Evolutionary conservation across 495 filamentous ascomycete species (phyloP).

Genomic region (Thermothielavioides terrestris): DNA sequence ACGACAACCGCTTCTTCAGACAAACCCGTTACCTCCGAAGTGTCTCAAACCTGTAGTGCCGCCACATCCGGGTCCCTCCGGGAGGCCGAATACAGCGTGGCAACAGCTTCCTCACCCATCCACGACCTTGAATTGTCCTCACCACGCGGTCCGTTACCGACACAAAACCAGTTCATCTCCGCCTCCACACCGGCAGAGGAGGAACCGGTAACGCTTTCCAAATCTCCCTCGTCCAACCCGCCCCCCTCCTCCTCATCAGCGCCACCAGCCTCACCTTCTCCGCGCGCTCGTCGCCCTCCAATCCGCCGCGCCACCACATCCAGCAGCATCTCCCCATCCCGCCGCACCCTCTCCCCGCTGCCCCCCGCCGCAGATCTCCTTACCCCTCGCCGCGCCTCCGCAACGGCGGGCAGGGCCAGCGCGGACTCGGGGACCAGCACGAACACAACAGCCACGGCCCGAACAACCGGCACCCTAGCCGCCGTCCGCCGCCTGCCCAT

Average conservation of each 20-base stretch:
- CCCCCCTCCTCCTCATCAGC: constrained; percentile 3
- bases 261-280: neutral
- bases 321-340: constrained; percentile 40
- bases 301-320: constrained; percentile 27
- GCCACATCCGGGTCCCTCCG: constrained; percentile 2
- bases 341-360: constrained; percentile 60
- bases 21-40: constrained; percentile 34
- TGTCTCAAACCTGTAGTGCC: constrained; percentile 12
- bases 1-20: constrained; percentile 39
- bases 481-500: constrained; percentile 49
- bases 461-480: constrained; percentile 17
- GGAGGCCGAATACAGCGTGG: constrained; percentile 3
- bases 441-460: neutral
- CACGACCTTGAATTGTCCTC: constrained; percentile 5
- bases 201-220: neutral
- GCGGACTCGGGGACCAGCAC: neutral
- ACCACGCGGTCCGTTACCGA: neutral
- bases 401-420: neutral
- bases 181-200: neutral
- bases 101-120: constrained; percentile 10
- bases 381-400: constrained; percentile 31
- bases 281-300: constrained; percentile 6
- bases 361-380: constrained; percentile 59
- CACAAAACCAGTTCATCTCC: neutral
- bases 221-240: neutral